Base-by-base conservation (phyloP, 768 basidiomycete species). In the Tephrocybe sp. region DNA sequence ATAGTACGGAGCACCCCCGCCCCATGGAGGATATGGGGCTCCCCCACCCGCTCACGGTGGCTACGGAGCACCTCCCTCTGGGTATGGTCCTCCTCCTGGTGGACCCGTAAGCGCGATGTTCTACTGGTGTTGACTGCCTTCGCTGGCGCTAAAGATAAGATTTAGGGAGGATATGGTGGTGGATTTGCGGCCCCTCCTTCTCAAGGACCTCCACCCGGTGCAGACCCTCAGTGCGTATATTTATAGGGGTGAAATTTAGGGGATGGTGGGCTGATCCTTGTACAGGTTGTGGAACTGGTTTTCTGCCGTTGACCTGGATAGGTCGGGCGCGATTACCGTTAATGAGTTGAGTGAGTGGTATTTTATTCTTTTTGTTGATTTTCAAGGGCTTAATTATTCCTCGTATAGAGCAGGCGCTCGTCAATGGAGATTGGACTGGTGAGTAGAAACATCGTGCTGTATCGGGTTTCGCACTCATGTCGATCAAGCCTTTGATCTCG, bases 401-500 rank as follows among this genome's bases (percentile, higher is more conserved):
- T 28, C 24, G 32, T 43, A 7, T 54, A 81, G 79, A 79, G 61
- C 65, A 69, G 34, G 73, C 76, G 5, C 60, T 79, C 49, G 71
- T 79, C 43, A 77, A 77, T 60, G 73, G 89, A 32, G 87, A 92
- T 61, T 91, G 87, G 87, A 78, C 77, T 57, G 81, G 89, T 91
- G 56, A 66, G 89, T 74, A 19, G 18, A 5, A 1, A 31, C 21
- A 13, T 21, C 9, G n/a, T 40, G 31, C 16, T 9, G 11, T 26
- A 16, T 28, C 16, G 18, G 45, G 31, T 22, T 26, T 35, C 13
- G 43, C 53, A 50, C 16, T 19, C 24, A 12, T 25, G 16, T 41
- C 31, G 26, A 47, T 39, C 46, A 89, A n/a, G 89, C 84, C 5
- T 92, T 92, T 60, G 90, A 92, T 69, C 70, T 89, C 47, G 91